Percentiles rank a stretch among this genome's conserved stretches.
Conservation (phyloP, 495 filamentous ascomycete species). For the Penicillium lagena region DNA sequence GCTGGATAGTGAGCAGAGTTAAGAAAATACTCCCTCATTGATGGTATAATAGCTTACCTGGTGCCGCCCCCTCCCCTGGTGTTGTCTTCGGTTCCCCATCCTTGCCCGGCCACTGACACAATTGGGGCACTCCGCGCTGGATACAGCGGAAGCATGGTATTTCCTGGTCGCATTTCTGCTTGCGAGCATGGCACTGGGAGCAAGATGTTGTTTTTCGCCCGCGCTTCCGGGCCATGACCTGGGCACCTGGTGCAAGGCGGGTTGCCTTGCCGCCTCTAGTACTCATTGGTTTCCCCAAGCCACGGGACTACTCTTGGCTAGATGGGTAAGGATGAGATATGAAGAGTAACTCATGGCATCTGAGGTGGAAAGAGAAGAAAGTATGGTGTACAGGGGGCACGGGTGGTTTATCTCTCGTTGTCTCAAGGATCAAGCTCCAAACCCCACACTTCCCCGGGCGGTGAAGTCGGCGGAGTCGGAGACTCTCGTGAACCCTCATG, state of each 20-base stretch:
- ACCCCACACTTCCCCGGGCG: too few species aligned
- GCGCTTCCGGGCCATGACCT: slow-evolving; percentile 1
- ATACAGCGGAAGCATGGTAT: slow-evolving; percentile 7
- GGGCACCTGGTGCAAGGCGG: background rate
- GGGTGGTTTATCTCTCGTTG: background rate
- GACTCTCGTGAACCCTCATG: too few species aligned
- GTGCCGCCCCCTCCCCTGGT: background rate
- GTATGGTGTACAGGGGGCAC: background rate
- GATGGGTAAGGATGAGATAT: background rate
- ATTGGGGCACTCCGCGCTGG: slow-evolving; percentile 5
- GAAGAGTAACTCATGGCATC: background rate
- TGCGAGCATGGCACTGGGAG: slow-evolving; percentile 8
- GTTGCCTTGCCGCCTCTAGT: background rate
- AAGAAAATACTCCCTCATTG: background rate
- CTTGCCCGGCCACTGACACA: slow-evolving; percentile 7
- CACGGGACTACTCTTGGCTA: too few species aligned
- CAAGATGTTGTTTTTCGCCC: slow-evolving; percentile 11
- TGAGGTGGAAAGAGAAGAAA: background rate
- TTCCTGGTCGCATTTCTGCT: slow-evolving; percentile 9
- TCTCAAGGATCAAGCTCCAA: background rate
- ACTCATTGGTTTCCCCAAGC: too few species aligned
- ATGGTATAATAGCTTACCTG: slow-evolving; percentile 1
- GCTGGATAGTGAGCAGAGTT: background rate
- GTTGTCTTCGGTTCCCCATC: background rate
- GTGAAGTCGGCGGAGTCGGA: too few species aligned